phyloP scores from a whole-genome alignment of 2,329 filamentous ascomycete species.

The Aspergillus bombycis region DNA sequence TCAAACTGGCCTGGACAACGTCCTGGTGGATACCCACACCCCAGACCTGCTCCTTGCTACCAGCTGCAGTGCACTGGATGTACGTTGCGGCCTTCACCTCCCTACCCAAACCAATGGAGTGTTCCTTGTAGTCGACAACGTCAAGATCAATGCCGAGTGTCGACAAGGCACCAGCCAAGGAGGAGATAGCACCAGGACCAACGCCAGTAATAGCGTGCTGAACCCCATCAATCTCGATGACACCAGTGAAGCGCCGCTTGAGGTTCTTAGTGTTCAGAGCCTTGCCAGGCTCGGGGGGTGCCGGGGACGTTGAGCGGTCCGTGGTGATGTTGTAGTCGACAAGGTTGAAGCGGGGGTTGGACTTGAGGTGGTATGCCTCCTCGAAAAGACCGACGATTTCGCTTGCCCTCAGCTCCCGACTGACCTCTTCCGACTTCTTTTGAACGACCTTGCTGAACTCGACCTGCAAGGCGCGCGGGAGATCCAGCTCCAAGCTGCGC shows the following conservation, averaged over 20 bases:
- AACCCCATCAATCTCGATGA: slow-evolving; percentile 77
- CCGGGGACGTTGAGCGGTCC: slow-evolving; percentile 77
- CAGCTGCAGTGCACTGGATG: slow-evolving; percentile 79
- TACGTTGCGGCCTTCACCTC: slow-evolving; percentile 93
- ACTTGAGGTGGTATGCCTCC: slow-evolving; percentile 79
- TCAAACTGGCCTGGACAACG: slow-evolving; percentile 85
- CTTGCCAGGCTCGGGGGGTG: slow-evolving; percentile 68
- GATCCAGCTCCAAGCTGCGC: slow-evolving; percentile 83
- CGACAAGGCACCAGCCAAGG: slow-evolving; percentile 78
- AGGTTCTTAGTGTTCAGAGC: slow-evolving; percentile 77
- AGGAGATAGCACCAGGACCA: slow-evolving; percentile 89
- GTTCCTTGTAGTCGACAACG: slow-evolving; percentile 94
- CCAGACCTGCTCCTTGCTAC: slow-evolving; percentile 58
- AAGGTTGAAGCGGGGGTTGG: slow-evolving; percentile 81
- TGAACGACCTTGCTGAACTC: slow-evolving; percentile 90
- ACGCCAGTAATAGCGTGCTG: slow-evolving; percentile 79
- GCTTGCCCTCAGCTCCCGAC: slow-evolving; percentile 77
- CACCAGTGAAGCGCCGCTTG: slow-evolving; percentile 79
- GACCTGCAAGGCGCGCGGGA: slow-evolving; percentile 88
- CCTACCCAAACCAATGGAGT: slow-evolving; percentile 79
- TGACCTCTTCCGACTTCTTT: slow-evolving; percentile 74
- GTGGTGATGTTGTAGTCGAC: slow-evolving; percentile 90
- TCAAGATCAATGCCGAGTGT: slow-evolving; percentile 83
- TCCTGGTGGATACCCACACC: slow-evolving; percentile 74
- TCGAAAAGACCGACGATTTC: slow-evolving; percentile 92